Base-by-base conservation (phyloP, 192 early-diverging fungal genomes). In the Rhizoclosmatium globosum region DNA sequence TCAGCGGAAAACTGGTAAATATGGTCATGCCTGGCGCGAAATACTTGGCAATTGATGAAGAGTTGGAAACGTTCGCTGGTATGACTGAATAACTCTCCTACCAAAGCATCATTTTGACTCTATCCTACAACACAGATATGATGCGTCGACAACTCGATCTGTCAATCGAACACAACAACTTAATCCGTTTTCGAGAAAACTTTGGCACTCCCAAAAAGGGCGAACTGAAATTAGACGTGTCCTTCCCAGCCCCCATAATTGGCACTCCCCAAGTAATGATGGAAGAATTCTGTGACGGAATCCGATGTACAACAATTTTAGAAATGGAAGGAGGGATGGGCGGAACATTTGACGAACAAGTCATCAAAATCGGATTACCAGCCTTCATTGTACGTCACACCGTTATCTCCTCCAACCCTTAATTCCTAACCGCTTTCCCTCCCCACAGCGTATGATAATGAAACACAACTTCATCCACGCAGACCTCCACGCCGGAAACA, bases 61-160 rank as follows among this genome's bases (percentile, higher is more conserved):
- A 99, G 81, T 93, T 97, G 7, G 80, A 73, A 0, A 91, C 92
- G 47, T 99, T 99, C 90, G 93, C 94, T 31, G 31, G 31, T 31
- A 31, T 31, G 31, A 31, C 31, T 31, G 31, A 31, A 31, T 31
- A 31, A 31, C 31, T 31, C 31, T 31, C 31, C 31, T 31, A n/a
- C 31, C 31, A 31, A 31, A 31, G n/a, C 31, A 31, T 31, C 31
- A 31, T 31, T 31, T 31, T 31, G 31, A 31, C 31, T 31, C 31
- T 31, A 31, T 31, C 31, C 31, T n/a, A n/a, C n/a, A 31, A 31
- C 31, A 31, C 31, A 44, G 73, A 82, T 4, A 97, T 99, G 96
- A 97, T 99, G 95, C 83, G 87, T 48, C 86, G 89, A 42, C 97
- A 99, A 79, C 79, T 96, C 43, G 94, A 99, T 83, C 74, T 99